Evolutionary conservation across 2,329 filamentous ascomycete genomes (phyloP), one percentile per base, ranked within the genome.

Genomic region (Colletotrichum sp.): DNA sequence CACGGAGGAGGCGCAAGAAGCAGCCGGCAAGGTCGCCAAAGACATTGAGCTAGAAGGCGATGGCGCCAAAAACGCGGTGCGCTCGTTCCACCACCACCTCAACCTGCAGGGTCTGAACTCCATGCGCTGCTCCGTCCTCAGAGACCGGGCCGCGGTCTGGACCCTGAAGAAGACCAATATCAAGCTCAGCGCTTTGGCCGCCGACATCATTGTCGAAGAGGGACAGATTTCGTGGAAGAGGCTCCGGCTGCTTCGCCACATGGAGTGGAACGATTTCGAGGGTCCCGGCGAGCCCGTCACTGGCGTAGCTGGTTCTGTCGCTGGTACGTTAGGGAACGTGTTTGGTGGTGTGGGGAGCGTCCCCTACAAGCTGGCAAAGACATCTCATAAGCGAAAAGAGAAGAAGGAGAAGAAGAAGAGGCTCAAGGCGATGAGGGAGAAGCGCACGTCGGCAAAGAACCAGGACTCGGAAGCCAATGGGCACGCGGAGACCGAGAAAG

Each of bases 191-290:
- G 86, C 92, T 0, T 78, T 94, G 52, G 93, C 93, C 4, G 93
- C 93, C 0, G 90, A 94, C 30, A 85, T 94, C 3, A 84, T 94
- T 3, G 90, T 94, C 5, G 87, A 90, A 39, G 88, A 87, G 77
- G 92, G 91, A n/a, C 88, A 90, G 77, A 80, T 94, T 26, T 87
- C 88, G 28, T 94, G 92, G 90, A 90, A 89, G 71, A 90, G 92
- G 74, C 83, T 95, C 63, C 88, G 90, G 15, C 86, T 95, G 1
- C 80, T 94, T 10, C 87, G 94, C 10, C 92, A 94, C 79, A 91
- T 89, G 67, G 93, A 94, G 79, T 95, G 93, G 93, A 94, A 94
- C 78, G 93, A 95, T 79, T 95, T 95, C 79, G 93, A 94, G 78
- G 94, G 94, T 0, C 93, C 93, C 0, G 93, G 93, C 1, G 94